Base-by-base conservation (phyloP, 108 stramenopile species). In the Cyclotella baltica region DNA sequence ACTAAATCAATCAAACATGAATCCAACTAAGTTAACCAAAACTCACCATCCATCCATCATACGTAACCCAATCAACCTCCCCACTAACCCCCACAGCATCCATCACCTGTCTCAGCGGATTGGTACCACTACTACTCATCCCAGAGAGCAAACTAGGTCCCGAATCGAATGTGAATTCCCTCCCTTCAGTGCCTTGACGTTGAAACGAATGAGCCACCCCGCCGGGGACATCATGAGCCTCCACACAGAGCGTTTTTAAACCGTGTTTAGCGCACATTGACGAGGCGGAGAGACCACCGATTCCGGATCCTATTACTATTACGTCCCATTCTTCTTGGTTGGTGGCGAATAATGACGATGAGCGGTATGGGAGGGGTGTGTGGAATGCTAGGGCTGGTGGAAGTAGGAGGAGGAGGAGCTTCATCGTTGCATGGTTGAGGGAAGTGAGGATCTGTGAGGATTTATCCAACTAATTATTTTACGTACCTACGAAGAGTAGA, bases 121-220 rank as follows among this genome's bases (percentile, higher is more conserved):
- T 97, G 47, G 90, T 91, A 1, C 91, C 76, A 28, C 66, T 80
- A 13, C 35, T 20, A 19, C 81, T 83, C 65, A 88, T 73, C 15
- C 91, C 91, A 15, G 80, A 80, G 27, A 92, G 70, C n/a, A 92
- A 67, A 31, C 86, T 87, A 2, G 91, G 91, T 2, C 91, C 91
- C 13, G 88, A 87, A 48, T 92, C 91, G 48, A 92, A 92, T 11
- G 62, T 28, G 70, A 92, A 91, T 25, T 87, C 84, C 48, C 67
- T 50, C 11, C 36, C 47, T 20, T 22, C 46, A 0, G 38, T 11
- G 16, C 27, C 40, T 5, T 80, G 81, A n/a, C 89, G 80, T 25
- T 86, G 72, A 62, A 94, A 94, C 50, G 87, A 87, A 72, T 97
- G 95, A 0, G 97, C 94, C n/a, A 80, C 80, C 3, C 95, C 95